Evolutionary conservation across 176 grass and related monocot genomes (phyloP).

Genomic region (Canna indica): DNA sequence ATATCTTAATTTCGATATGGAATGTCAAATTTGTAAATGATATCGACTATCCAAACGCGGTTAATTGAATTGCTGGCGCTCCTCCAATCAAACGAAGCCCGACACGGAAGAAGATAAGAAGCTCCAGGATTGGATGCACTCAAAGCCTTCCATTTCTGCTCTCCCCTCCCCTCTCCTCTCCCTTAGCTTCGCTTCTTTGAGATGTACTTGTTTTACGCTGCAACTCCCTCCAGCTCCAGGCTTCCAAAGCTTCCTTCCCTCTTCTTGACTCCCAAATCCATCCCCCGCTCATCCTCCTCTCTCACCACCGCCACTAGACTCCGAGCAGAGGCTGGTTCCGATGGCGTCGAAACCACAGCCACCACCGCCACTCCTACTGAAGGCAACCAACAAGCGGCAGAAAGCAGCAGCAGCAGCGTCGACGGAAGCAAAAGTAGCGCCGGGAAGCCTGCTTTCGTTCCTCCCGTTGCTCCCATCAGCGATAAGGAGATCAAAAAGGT

Average conservation of each 20-base stretch:
- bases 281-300: slow-evolving; percentile 5
- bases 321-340: slow-evolving; percentile 27
- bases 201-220: slow-evolving; percentile 12
- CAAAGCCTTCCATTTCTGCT: slow-evolving; percentile 40
- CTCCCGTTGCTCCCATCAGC: slow-evolving; percentile 37
- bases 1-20: no score
- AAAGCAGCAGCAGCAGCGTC: not conserved
- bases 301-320: slow-evolving; percentile 7
- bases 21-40: no score
- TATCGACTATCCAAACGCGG: no score
- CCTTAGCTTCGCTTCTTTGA: not conserved
- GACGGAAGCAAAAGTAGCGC: not conserved
- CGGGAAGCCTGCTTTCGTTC: not conserved
- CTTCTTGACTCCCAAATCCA: slow-evolving; percentile 22
- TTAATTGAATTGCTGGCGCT: no score
- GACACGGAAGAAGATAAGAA: slow-evolving; percentile 9
- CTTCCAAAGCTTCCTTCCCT: not conserved
- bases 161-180: not conserved
- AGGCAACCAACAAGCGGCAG: not conserved
- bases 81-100: no score
- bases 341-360: slow-evolving; percentile 26
- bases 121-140: not conserved
- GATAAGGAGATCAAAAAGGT: slow-evolving; percentile 96
- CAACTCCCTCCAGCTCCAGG: slow-evolving; percentile 20
- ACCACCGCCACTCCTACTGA: slow-evolving; percentile 26